These are phyloP conservation scores for Bretschneidera sinensis DNA, from an alignment of 345 rosid genomes.

Conservation along the genomic window DNA sequence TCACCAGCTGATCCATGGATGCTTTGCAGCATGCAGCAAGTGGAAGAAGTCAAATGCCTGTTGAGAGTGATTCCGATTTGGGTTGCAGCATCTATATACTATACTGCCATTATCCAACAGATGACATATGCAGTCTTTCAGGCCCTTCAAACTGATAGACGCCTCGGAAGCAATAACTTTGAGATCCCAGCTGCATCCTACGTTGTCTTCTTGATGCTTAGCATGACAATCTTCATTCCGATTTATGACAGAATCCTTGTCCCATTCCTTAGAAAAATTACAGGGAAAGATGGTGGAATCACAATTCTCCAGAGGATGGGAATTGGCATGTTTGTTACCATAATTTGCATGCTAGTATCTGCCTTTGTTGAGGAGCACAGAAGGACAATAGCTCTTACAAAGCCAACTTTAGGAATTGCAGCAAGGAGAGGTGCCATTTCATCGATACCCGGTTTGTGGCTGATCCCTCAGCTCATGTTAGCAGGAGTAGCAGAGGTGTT, in stretches of 20 bases:
- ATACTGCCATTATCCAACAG: conserved; percentile 40
- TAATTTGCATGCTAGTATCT: conserved; percentile 30
- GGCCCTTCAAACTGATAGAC: conserved; percentile 51
- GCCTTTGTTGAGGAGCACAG: conserved; percentile 28
- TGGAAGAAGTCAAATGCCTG: conserved; percentile 61
- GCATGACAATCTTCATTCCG: conserved; percentile 48
- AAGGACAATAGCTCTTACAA: conserved; percentile 23
- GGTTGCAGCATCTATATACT: conserved; percentile 42
- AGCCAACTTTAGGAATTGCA: conserved; percentile 24
- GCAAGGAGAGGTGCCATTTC: conserved; percentile 34
- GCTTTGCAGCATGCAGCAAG: conserved; percentile 65
- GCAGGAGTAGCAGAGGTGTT: conserved; percentile 28
- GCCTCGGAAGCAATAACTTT: conserved; percentile 27
- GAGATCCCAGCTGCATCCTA: conserved; percentile 50
- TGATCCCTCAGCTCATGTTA: conserved; percentile 31
- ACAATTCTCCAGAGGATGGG: conserved; percentile 40
- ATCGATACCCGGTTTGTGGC: conserved; percentile 30
- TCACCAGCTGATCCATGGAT: conserved; percentile 51
- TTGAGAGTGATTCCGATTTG: conserved; percentile 55
- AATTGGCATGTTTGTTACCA: conserved; percentile 29
- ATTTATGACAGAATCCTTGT: conserved; percentile 45
- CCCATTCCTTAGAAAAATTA: conserved; percentile 34
- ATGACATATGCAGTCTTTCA: conserved; percentile 57
- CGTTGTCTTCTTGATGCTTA: conserved; percentile 47
- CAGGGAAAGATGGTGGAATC: conserved; percentile 43